Conservation (phyloP, 2,329 filamentous ascomycete species). For the Trichoderma pleuroti region DNA sequence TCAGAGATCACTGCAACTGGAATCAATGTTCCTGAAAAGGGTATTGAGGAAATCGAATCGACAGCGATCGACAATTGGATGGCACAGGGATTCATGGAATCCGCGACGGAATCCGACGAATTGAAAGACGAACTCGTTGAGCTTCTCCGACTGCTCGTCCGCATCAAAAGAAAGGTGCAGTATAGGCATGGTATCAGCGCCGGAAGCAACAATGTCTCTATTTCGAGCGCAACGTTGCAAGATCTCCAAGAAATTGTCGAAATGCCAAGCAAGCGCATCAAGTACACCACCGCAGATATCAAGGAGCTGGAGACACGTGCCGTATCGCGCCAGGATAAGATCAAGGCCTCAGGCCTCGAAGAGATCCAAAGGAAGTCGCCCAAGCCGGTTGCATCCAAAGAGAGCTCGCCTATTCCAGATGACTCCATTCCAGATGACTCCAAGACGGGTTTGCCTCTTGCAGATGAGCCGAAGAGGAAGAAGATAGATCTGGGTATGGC, state of each 20-base stretch:
- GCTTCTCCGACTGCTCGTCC: slow-evolving; percentile 24
- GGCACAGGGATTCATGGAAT: slow-evolving; percentile 25
- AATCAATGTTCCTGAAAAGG: slow-evolving; percentile 12
- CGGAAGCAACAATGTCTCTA: neutral
- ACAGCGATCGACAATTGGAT: slow-evolving; percentile 28
- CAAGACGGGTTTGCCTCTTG: neutral
- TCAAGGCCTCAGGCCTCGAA: slow-evolving; percentile 4
- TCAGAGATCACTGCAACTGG: slow-evolving; percentile 19
- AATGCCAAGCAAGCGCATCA: slow-evolving; percentile 16
- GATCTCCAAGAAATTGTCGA: slow-evolving; percentile 10
- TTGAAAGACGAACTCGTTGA: slow-evolving; percentile 25
- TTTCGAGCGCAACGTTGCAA: slow-evolving; percentile 7
- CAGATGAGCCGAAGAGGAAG: neutral
- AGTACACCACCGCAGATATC: slow-evolving; percentile 20
- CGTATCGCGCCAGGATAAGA: slow-evolving; percentile 1
- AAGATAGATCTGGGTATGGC: neutral
- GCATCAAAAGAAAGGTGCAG: slow-evolving; percentile 25
- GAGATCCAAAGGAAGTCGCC: neutral
- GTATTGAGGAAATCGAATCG: slow-evolving; percentile 26
- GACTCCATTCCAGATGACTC: neutral
- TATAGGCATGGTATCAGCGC: neutral
- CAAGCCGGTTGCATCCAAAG: neutral
- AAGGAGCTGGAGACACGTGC: slow-evolving; percentile 8
- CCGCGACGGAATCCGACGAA: slow-evolving; percentile 23
- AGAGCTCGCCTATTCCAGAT: neutral